Evolutionary conservation across 2,329 filamentous ascomycete species (phyloP).

Genomic region (Chaetothyriales sp.): DNA sequence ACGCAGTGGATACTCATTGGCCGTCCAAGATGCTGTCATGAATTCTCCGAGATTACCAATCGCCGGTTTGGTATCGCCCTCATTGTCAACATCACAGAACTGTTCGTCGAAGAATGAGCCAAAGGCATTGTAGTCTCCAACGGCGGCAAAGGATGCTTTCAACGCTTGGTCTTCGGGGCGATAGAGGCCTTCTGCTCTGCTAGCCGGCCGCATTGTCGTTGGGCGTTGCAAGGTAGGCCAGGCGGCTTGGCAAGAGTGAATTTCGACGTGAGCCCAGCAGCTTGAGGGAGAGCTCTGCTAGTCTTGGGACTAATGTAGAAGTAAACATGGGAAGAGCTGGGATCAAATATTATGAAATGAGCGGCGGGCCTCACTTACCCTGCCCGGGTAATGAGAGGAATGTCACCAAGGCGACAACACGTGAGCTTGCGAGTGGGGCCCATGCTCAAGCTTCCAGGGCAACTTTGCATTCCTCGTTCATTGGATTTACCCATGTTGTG

Average conservation of each 20-base stretch:
- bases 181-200: constrained; percentile 22
- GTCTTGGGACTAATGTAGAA: neutral
- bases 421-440: neutral
- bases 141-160: constrained; percentile 36
- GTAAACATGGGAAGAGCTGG: neutral
- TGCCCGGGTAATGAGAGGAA: neutral
- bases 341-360: neutral
- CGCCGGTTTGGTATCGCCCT: constrained; percentile 33
- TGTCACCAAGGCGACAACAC: neutral
- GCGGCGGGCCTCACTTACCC: neutral
- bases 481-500: neutral
- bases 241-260: neutral
- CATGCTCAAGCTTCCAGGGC: neutral
- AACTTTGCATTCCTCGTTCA: neutral
- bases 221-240: neutral
- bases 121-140: constrained; percentile 44
- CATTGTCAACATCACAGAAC: constrained; percentile 35
- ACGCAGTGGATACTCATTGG: constrained; percentile 18
- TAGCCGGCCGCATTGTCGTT: constrained; percentile 18
- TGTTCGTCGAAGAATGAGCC: constrained; percentile 51
- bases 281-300: neutral
- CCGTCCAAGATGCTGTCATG: constrained; percentile 38
- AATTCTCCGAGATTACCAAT: constrained; percentile 40
- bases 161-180: constrained; percentile 38
- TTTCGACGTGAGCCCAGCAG: neutral